Evolutionary conservation across 768 basidiomycete genomes (phyloP), one percentile per base, ranked within the genome.

Genomic region (Xerocomus spinulosus): DNA sequence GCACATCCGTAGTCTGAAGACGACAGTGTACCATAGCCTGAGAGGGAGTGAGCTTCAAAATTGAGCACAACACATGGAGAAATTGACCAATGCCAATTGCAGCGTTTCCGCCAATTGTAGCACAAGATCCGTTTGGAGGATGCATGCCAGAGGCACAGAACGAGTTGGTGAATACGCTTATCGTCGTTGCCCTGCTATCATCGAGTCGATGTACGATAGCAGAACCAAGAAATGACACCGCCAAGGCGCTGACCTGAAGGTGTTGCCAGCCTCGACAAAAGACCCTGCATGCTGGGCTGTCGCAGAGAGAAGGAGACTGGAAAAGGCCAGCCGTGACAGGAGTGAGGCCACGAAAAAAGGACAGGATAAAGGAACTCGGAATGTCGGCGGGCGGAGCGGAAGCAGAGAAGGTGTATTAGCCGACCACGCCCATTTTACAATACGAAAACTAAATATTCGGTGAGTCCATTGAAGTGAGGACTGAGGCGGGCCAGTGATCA

Each of bases 81-180:
- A 17, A 4, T 43, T 5, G 4, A 48, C 80, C 79, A 34, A 80
- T 69, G 46, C 72, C 70, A 20, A 88, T 68, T 7, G 87, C 87
- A 14, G 73, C 74, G 59, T 89, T 90, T 3, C 88, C 88, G 42
- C 88, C 88, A 56, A 89, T 83, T 0, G 83, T 79, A 14, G 73
- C 78, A 48, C 70, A 89, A 1, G 85, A 86, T 17, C 85, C 85
- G 50, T 88, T 88, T 21, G 87, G 86, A 3, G 88, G 71, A 57
- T 88, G 85, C 78, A 83, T 80, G 37, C 87, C 88, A 1, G 83
- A 87, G 2, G 88, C 79, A 56, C 88, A 91, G 68, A 92, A 92
- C 1, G 76, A 67, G 59, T 90, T 90, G 12, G 83, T 84, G 29
- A 64, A 57, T 24, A 90, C 74, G 53, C 26, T 53, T 60, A 62